phyloP scores from a whole-genome alignment of 805 yeast species.

The Wickerhamomyces rabaulensis region DNA sequence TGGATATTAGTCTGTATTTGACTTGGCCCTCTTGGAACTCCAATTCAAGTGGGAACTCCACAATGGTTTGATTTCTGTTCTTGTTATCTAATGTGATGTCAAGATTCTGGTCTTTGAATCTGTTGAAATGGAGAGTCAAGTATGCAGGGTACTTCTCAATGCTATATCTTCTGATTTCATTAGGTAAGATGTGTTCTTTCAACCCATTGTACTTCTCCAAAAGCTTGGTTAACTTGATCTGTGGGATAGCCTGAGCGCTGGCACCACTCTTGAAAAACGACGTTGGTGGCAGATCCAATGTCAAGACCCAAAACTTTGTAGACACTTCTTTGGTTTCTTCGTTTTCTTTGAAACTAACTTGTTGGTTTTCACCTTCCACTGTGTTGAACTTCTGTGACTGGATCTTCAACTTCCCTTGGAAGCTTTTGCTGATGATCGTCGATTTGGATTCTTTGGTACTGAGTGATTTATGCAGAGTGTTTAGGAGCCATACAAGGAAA shows the following conservation, averaged over 20 bases:
- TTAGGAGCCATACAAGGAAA: slow-evolving; percentile 57
- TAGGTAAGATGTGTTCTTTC: slow-evolving; percentile 28
- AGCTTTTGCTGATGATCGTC: slow-evolving; percentile 28
- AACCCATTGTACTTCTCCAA: slow-evolving; percentile 36
- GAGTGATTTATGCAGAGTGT: slow-evolving; percentile 33
- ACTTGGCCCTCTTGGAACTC: slow-evolving; percentile 22
- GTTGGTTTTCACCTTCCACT: slow-evolving; percentile 19
- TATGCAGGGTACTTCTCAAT: slow-evolving; percentile 44
- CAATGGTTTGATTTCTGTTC: slow-evolving; percentile 54
- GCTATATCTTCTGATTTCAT: slow-evolving; percentile 32
- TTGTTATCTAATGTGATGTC: slow-evolving; percentile 30
- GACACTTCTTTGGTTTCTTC: slow-evolving; percentile 5
- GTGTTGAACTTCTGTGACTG: slow-evolving; percentile 24
- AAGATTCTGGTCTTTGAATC: slow-evolving; percentile 37
- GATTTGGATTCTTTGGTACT: slow-evolving; percentile 8
- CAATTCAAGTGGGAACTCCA: slow-evolving; percentile 45
- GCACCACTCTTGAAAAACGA: slow-evolving; percentile 50
- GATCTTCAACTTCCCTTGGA: slow-evolving; percentile 50
- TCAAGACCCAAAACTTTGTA: slow-evolving; percentile 45
- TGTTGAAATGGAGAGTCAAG: slow-evolving; percentile 51
- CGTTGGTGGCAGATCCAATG: slow-evolving; percentile 54
- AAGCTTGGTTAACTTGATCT: slow-evolving; percentile 40
- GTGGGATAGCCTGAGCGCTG: slow-evolving; percentile 44
- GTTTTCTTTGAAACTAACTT: slow-evolving; percentile 8
- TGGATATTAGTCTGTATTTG: slow-evolving; percentile 42